phyloP scores from a whole-genome alignment of 2,329 filamentous ascomycete genomes.

The Exophiala xenobiotica region DNA sequence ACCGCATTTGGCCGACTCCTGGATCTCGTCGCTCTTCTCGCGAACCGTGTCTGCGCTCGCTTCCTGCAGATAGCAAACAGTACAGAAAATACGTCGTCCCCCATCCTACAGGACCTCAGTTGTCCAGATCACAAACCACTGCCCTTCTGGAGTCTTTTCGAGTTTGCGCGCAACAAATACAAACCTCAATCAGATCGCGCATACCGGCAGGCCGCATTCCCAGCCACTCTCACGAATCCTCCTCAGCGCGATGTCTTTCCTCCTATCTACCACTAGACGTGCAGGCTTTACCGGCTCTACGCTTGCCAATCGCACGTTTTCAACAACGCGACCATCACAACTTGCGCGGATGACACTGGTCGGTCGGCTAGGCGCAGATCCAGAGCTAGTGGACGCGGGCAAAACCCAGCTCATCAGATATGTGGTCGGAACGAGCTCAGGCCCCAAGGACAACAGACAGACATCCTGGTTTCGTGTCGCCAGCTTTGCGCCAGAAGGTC shows the following conservation, averaged over 20 bases:
- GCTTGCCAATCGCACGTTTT: constrained; percentile 66
- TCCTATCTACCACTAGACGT: constrained; percentile 53
- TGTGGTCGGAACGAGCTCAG: constrained; percentile 67
- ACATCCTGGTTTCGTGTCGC: constrained; percentile 84
- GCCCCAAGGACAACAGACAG: constrained; percentile 66
- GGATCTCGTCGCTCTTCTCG: neutral
- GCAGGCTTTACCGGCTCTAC: constrained; percentile 45
- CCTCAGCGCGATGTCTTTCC: constrained; percentile 25
- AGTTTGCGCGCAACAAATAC: too few species aligned
- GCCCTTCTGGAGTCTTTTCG: too few species aligned
- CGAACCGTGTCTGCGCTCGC: constrained; percentile 3
- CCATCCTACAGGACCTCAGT: too few species aligned
- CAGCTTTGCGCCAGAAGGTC: constrained; percentile 66
- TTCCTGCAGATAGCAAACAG: neutral
- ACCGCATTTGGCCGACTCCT: constrained; percentile 3
- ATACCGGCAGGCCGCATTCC: too few species aligned
- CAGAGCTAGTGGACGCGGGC: constrained; percentile 70
- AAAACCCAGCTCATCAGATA: constrained; percentile 78
- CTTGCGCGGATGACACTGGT: constrained; percentile 82
- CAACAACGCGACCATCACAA: constrained; percentile 60
- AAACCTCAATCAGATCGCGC: too few species aligned
- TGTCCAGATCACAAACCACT: too few species aligned
- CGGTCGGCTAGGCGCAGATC: constrained; percentile 76
- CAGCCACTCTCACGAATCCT: neutral
- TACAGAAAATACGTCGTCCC: too few species aligned